Percentiles rank a stretch among this genome's conserved stretches.
Evolutionary conservation across 345 rosid genomes (phyloP).

Genomic region (Sonneratia caseolaris): DNA sequence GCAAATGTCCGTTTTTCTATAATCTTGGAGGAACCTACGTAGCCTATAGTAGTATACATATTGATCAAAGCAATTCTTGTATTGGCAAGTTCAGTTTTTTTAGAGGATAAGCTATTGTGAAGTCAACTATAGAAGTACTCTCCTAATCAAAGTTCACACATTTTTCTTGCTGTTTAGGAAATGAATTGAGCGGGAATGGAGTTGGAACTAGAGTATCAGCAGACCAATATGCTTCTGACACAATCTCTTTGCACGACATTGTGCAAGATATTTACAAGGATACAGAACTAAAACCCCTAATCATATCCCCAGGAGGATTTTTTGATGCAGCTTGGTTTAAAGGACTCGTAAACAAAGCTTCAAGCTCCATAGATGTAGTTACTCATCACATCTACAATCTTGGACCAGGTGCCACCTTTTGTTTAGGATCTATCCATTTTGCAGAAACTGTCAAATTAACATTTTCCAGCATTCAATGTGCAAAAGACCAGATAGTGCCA

Average conservation of each 20-base stretch:
- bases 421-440: background rate
- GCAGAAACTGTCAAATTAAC: too few species aligned
- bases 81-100: background rate
- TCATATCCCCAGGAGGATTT: conserved; percentile 88
- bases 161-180: conserved; percentile 35
- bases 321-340: conserved; percentile 62
- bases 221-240: conserved; percentile 62
- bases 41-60: background rate
- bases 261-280: conserved; percentile 39
- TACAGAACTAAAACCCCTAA: conserved; percentile 42
- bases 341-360: conserved; percentile 44
- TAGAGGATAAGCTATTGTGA: background rate
- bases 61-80: background rate
- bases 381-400: conserved; percentile 92
- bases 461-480: too few species aligned
- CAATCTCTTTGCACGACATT: conserved; percentile 36
- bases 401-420: conserved; percentile 57
- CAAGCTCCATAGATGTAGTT: conserved; percentile 38
- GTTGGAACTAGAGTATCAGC: conserved; percentile 70
- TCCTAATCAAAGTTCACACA: background rate
- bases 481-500: too few species aligned
- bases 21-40: background rate
- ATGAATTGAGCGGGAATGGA: conserved; percentile 75
- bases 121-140: background rate
- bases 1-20: background rate